Base-by-base conservation (phyloP, 352 stramenopile genomes). In the Pythium aristosporum region DNA sequence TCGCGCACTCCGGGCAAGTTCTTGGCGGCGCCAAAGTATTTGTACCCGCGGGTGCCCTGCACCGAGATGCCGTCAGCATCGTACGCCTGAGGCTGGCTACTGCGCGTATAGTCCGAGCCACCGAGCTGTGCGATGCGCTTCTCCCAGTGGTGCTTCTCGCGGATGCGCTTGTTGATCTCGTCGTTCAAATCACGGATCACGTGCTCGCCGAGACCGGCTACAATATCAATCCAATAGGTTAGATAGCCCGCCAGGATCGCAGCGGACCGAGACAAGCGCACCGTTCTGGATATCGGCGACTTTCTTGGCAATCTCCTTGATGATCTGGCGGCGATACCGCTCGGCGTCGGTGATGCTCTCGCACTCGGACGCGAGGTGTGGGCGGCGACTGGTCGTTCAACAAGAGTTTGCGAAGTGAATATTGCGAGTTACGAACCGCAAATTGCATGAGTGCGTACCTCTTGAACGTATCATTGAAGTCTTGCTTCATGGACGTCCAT, bases 161-260 rank as follows among this genome's bases (percentile, higher is more conserved):
- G 74, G 43, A 99, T 88, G 71, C 97, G 90, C 69, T 98, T 98
- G 80, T 99, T 99, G 76, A 99, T 99, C 70, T 97, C 79, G 79
- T 99, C 97, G 75, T 99, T 99, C 48, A 99, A 74, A 75, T 99
- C 97, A 23, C 97, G 88, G 64, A 99, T 96, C 44, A 94, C 86
- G 72, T 98, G 94, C 73, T 99, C 96, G 11, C 94, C 94, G 12
- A 98, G 82, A 5, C 91, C 96, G 7, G 90, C 87, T 91, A 67
- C 7, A 15, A 43, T 18, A 6, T 18, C 37, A 18, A 43, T 43
- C 3, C 37, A 43, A n/a, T 43, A 43, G 37, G 11, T 43, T 30
- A 30, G 25, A 30, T 5, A 30, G 25, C 25, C 25, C 3, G 5
- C 25, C 25, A 30, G 25, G 25, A 30, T 30, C 25, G 25, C 25